Conservation (phyloP, 805 yeast species). For the Nakazawaea peltata region DNA sequence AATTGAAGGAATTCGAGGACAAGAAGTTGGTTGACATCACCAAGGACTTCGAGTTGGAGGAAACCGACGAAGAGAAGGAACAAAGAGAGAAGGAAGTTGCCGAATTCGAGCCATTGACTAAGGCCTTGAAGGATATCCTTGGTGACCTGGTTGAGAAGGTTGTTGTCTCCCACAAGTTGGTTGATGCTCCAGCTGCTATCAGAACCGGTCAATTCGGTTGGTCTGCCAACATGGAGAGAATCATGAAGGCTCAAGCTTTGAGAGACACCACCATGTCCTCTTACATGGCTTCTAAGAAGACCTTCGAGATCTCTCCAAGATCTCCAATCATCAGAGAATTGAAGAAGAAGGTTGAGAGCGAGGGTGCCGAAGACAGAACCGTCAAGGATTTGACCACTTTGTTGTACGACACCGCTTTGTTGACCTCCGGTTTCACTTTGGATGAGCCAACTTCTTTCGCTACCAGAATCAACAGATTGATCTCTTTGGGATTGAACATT, state of each 20-base stretch:
- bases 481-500: constrained; percentile 95
- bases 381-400: constrained; percentile 96
- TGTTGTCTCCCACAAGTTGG: constrained; percentile 93
- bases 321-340: constrained; percentile 93
- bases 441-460: constrained; percentile 99
- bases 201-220: constrained; percentile 99
- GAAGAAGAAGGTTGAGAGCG: constrained; percentile 92
- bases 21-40: constrained; percentile 98
- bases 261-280: constrained; percentile 98
- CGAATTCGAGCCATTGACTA: constrained; percentile 89
- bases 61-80: constrained; percentile 96
- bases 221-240: constrained; percentile 99
- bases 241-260: constrained; percentile 99
- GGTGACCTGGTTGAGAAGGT: constrained; percentile 99
- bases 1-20: constrained; percentile 98
- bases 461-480: constrained; percentile 95
- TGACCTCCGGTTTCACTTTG: constrained; percentile 97
- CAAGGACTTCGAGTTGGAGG: constrained; percentile 98
- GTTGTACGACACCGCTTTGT: constrained; percentile 94
- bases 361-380: constrained; percentile 97
- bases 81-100: constrained; percentile 88
- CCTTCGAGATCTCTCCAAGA: constrained; percentile 96
- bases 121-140: constrained; percentile 91
- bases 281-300: constrained; percentile 99
- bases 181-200: constrained; percentile 99